These are phyloP conservation scores for Blepharisma undulans DNA, from an alignment of 169 alveolate species.

Conservation along the genomic window DNA sequence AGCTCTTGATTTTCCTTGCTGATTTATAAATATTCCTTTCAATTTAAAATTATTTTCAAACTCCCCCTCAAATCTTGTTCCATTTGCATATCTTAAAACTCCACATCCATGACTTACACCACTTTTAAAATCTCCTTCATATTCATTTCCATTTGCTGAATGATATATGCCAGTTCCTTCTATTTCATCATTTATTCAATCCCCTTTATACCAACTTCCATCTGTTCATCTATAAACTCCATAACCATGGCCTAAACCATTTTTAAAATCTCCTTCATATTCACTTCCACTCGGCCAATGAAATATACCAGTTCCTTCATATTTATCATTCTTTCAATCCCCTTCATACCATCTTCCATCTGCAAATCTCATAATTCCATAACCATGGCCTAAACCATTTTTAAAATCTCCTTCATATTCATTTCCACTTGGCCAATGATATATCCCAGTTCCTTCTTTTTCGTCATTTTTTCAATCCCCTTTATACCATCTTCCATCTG, in stretches of 20 bases:
- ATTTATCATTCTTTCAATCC: too few species aligned
- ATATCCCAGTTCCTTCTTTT: too few species aligned
- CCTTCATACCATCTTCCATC: too few species aligned
- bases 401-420: too few species aligned
- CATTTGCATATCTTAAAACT: constrained; percentile 68
- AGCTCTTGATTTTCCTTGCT: constrained; percentile 55
- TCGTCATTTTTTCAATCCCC: too few species aligned
- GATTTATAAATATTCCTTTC: constrained; percentile 50
- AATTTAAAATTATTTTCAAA: constrained; percentile 60
- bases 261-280: constrained; percentile 44
- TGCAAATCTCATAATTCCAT: too few species aligned
- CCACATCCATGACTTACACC: constrained; percentile 70
- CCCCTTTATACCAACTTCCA: constrained; percentile 73
- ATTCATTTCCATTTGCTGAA: constrained; percentile 57
- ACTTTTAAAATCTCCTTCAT: constrained; percentile 56
- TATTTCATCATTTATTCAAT: constrained; percentile 67
- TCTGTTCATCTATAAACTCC: constrained; percentile 25
- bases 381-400: too few species aligned
- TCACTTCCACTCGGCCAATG: constrained; percentile 47
- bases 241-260: constrained; percentile 35
- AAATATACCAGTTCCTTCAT: too few species aligned
- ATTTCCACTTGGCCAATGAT: too few species aligned
- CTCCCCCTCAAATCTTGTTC: constrained; percentile 62
- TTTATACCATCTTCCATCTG: too few species aligned
- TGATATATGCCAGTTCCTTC: constrained; percentile 65